A percentile compares a stretch with the other conserved stretches of the same genome.
These are phyloP conservation scores for Melastoma malabathricum DNA, from an alignment of 345 rosid genomes.

Conservation along the genomic window DNA sequence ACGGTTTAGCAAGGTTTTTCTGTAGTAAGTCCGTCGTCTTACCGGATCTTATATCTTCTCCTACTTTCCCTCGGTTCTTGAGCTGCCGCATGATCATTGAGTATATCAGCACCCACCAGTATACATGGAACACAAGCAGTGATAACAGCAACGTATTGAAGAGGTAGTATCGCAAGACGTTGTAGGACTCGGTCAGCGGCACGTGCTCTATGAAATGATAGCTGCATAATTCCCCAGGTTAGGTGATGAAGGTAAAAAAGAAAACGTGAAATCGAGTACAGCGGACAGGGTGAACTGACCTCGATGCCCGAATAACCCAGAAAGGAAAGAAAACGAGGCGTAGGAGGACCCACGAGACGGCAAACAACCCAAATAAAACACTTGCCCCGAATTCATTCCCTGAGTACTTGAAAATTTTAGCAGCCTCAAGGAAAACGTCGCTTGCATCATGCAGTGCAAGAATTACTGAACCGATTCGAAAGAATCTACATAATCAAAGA, in stretches of 20 bases:
- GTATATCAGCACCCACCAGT: slow-evolving; percentile 96
- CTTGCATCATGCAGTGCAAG: slow-evolving; percentile 93
- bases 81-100: slow-evolving; percentile 77
- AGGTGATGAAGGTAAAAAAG: background rate
- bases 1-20: too few species aligned
- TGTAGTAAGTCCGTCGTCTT: slow-evolving; percentile 7
- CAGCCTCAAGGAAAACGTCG: slow-evolving; percentile 83
- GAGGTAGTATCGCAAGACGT: slow-evolving; percentile 42
- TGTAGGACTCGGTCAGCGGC: slow-evolving; percentile 32
- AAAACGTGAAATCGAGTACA: slow-evolving; percentile 5
- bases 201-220: slow-evolving; percentile 26
- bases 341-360: slow-evolving; percentile 71
- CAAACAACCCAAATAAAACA: slow-evolving; percentile 70
- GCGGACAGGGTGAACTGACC: slow-evolving; percentile 28
- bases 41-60: slow-evolving; percentile 98
- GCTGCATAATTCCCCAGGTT: slow-evolving; percentile 23
- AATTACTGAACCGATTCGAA: slow-evolving; percentile 72
- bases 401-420: slow-evolving; percentile 85
- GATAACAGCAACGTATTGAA: slow-evolving; percentile 81
- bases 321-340: slow-evolving; percentile 86
- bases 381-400: slow-evolving; percentile 85
- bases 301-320: slow-evolving; percentile 62
- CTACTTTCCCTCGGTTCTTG: slow-evolving; percentile 82
- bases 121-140: slow-evolving; percentile 82
- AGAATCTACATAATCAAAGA: slow-evolving; percentile 38